Conservation (phyloP, 106 monocot species). For the Xerophyta viscosa region DNA sequence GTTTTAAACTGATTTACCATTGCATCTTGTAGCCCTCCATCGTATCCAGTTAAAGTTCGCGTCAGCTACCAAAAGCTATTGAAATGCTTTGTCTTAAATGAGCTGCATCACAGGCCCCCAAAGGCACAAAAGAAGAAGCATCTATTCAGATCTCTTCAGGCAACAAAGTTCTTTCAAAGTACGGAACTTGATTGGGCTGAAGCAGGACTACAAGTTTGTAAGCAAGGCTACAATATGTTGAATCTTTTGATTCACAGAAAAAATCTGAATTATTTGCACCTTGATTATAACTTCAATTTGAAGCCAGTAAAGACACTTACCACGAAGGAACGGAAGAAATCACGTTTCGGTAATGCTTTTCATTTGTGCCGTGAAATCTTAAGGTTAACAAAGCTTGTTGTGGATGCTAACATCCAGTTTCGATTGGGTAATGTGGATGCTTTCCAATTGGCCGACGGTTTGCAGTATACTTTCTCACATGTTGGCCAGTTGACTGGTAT, state of each 20-base stretch:
- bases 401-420: conserved; percentile 99
- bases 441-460: conserved; percentile 98
- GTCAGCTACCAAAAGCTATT: conserved; percentile 97
- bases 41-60: conserved; percentile 99
- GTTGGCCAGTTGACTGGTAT: conserved; percentile 99
- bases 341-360: conserved; percentile 99
- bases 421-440: conserved; percentile 99
- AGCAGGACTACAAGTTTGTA: conserved; percentile 98
- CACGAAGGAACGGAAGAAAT: conserved; percentile 96
- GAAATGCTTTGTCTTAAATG: conserved; percentile 98
- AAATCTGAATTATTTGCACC: conserved; percentile 97
- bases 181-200: conserved; percentile 99
- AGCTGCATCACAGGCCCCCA: conserved; percentile 95
- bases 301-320: conserved; percentile 99
- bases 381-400: conserved; percentile 92
- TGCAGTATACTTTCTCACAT: conserved; percentile 99
- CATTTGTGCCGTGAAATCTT: conserved; percentile 98
- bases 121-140: conserved; percentile 99
- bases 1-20: neutral
- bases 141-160: conserved; percentile 86
- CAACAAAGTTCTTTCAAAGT: conserved; percentile 96
- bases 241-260: conserved; percentile 97
- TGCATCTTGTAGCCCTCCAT: conserved; percentile 65
- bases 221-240: conserved; percentile 99
- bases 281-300: conserved; percentile 98